A percentile compares a stretch with the other conserved stretches of the same genome.
These are phyloP conservation scores for Platanthera guangdongensis DNA, from an alignment of 106 monocot genomes.

Conservation along the genomic window DNA sequence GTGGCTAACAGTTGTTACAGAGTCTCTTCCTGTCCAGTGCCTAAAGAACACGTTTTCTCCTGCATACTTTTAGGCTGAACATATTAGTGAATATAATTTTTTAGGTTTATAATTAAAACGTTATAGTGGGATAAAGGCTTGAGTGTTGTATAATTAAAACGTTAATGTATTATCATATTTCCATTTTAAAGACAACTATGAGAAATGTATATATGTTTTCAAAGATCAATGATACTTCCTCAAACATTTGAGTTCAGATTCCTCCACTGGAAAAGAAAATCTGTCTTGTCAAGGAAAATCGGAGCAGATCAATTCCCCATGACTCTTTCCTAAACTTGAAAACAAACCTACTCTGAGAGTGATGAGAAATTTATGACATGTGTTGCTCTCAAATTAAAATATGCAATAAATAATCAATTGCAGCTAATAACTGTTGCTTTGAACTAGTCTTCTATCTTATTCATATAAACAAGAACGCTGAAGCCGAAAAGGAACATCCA, in stretches of 20 bases:
- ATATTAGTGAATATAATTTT: background rate
- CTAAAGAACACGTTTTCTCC: background rate
- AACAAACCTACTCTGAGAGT: background rate
- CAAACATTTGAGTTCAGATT: background rate
- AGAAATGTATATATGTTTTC: background rate
- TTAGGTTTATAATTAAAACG: background rate
- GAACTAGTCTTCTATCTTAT: background rate
- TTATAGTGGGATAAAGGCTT: background rate
- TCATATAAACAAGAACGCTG: background rate
- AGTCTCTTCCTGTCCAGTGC: background rate
- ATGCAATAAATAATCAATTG: background rate
- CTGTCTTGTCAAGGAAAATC: background rate
- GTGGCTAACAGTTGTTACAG: too few species aligned
- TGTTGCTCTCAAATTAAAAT: background rate
- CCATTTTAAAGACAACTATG: background rate
- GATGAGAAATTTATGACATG: background rate
- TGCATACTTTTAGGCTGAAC: background rate
- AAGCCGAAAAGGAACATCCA: background rate
- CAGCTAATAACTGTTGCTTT: background rate
- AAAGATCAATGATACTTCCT: background rate
- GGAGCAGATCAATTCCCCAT: too few species aligned
- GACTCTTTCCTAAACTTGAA: background rate
- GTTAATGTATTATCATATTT: background rate
- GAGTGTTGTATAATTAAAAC: background rate
- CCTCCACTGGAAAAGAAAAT: background rate